Evolutionary conservation across 441 rosid species (phyloP), one percentile per base, ranked within the genome.

Genomic region (Codiaeum variegatum): DNA sequence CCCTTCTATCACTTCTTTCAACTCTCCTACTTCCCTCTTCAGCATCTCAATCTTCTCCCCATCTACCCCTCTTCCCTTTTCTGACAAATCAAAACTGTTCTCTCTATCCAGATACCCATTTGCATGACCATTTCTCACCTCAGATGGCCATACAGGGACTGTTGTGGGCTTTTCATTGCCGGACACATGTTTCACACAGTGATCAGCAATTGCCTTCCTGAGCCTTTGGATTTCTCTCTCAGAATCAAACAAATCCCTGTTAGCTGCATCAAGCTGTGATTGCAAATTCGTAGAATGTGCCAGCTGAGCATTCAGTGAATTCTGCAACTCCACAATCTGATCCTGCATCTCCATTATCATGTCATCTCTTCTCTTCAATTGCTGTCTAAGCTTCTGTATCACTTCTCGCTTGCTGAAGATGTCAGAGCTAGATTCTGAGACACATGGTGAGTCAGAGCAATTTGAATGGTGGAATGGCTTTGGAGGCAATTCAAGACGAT

Each of bases 341-440:
- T 91, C 99, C 80, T 95, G 99, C 99, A 92, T 95, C 84, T 95
- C 97, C 70, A 90, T 76, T 71, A 91, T 85, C 99, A 95, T 89
- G 63, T 92, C 98, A 71, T 92, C 98, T 36, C 97, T 88, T 82
- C 98, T 91, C 88, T 92, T 95, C 78, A 95, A 66, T 75, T 95
- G 99, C 75, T 95, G 99, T 83, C 99, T 86, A 38, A 95, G 86
- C 83, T 95, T 95, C 78, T 90, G 92, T 78, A 95, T 87, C 70
- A 95, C 98, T 79, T 95, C 98, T 72, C 98, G 83, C 74, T 93
- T 95, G 88, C 91, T 90, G 84, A 91, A 91, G 72, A 92, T 86
- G 76, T 95, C 99, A 51, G 99, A 92, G 65, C 97, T 96, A 49
- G 98, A 85, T 81, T 95, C 99, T 24, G 99, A 95, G 69, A 95